Evolutionary conservation across 495 filamentous ascomycete genomes (phyloP).

Genomic region (Choiromyces venosus): DNA sequence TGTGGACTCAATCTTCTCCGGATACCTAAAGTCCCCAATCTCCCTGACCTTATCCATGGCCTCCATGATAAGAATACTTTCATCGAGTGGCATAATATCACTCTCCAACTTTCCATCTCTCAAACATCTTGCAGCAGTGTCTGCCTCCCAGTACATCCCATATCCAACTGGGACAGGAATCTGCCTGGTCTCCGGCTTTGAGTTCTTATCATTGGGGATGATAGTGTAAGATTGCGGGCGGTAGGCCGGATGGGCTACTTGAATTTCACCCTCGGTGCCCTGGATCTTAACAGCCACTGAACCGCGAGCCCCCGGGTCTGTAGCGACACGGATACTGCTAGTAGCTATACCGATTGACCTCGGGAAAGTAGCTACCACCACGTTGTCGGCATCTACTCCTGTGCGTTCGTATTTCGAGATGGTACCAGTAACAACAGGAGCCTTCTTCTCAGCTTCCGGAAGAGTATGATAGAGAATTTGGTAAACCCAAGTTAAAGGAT

Average conservation of each 20-base stretch:
- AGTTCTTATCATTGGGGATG: conserved; percentile 48
- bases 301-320: conserved; percentile 60
- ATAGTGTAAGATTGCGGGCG: conserved; percentile 62
- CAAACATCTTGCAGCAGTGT: conserved; percentile 78
- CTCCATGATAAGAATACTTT: conserved; percentile 90
- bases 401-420: conserved; percentile 72
- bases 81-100: conserved; percentile 63
- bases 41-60: conserved; percentile 83
- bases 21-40: conserved; percentile 72
- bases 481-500: conserved; percentile 89
- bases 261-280: conserved; percentile 79
- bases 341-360: conserved; percentile 67
- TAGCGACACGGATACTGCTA: conserved; percentile 63
- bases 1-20: conserved; percentile 71
- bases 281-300: conserved; percentile 73
- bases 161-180: conserved; percentile 64
- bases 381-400: conserved; percentile 76
- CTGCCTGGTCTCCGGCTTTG: conserved; percentile 54
- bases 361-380: conserved; percentile 73
- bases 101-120: conserved; percentile 79
- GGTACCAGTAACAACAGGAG: conserved; percentile 54
- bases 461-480: conserved; percentile 81
- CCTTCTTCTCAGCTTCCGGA: conserved; percentile 48
- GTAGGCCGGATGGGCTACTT: conserved; percentile 69
- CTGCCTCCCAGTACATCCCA: conserved; percentile 94